Evolutionary conservation across 495 filamentous ascomycete species (phyloP).

Genomic region (Letharia lupina): DNA sequence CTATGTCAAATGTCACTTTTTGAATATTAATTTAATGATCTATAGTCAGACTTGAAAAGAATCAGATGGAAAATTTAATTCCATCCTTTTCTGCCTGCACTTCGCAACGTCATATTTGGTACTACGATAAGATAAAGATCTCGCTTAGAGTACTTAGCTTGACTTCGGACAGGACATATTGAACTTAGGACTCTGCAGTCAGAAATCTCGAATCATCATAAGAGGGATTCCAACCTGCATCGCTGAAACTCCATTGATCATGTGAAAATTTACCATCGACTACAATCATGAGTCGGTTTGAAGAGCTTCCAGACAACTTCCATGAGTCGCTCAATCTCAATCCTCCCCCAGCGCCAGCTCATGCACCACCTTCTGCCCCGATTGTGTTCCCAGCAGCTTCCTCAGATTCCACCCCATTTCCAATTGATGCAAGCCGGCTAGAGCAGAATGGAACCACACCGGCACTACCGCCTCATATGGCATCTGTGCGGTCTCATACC

Average conservation of each 20-base stretch:
- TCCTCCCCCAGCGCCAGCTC: slow-evolving; percentile 9
- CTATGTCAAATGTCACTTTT: too few species aligned
- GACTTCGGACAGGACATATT: too few species aligned
- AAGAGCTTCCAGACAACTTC: slow-evolving; percentile 46
- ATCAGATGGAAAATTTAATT: too few species aligned
- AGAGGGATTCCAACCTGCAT: too few species aligned
- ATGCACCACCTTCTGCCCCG: slow-evolving; percentile 7
- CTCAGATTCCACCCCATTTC: slow-evolving; percentile 36
- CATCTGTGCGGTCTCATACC: slow-evolving; percentile 50
- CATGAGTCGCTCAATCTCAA: slow-evolving; percentile 32
- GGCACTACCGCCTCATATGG: slow-evolving; percentile 53
- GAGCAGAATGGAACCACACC: slow-evolving; percentile 29
- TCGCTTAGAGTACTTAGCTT: not conserved
- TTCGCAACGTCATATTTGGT: too few species aligned
- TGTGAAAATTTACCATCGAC: not conserved
- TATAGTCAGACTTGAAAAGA: too few species aligned
- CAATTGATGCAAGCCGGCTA: slow-evolving; percentile 35
- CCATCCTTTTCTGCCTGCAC: too few species aligned
- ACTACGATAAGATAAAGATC: not conserved
- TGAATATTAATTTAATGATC: too few species aligned
- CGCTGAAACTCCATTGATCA: too few species aligned
- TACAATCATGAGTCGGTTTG: slow-evolving; percentile 27
- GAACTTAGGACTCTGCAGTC: too few species aligned
- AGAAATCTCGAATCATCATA: too few species aligned
- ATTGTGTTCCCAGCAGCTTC: slow-evolving; percentile 25